phyloP scores from a whole-genome alignment of 495 filamentous ascomycete genomes.

The Penicillium lividum region DNA sequence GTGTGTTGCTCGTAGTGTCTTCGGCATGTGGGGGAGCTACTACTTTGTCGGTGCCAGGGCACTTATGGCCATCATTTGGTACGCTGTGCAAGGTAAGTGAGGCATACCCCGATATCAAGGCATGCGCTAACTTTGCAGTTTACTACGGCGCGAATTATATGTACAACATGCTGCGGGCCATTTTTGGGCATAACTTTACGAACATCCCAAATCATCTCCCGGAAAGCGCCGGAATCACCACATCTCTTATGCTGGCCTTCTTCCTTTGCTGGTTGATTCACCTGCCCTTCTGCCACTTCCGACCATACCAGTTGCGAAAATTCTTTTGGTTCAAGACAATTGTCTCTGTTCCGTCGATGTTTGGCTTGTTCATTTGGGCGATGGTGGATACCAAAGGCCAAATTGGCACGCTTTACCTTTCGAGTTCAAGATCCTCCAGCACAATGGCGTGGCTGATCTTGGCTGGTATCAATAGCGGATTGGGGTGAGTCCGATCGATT shows the following conservation, averaged over 20 bases:
- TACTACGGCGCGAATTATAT: background rate
- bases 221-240: slow-evolving; percentile 1
- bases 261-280: slow-evolving; percentile 3
- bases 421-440: background rate
- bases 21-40: slow-evolving; percentile 4
- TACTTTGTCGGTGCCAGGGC: background rate
- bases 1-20: background rate
- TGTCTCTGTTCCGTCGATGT: background rate
- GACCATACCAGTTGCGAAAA: background rate
- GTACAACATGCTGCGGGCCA: background rate
- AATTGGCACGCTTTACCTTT: background rate
- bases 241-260: slow-evolving; percentile 1
- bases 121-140: too few relatives aligned
- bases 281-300: slow-evolving; percentile 4
- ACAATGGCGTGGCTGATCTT: too few relatives aligned
- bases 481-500: too few relatives aligned
- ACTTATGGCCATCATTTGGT: slow-evolving; percentile 5
- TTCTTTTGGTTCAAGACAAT: slow-evolving; percentile 6
- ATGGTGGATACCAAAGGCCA: background rate
- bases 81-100: background rate
- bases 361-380: slow-evolving; percentile 5
- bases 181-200: background rate
- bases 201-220: slow-evolving; percentile 6
- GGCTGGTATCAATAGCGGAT: too few relatives aligned
- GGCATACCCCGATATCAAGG: too few relatives aligned